These are phyloP conservation scores for Globisporangium iwayamae DNA, from an alignment of 352 stramenopile species.

Conservation along the genomic window DNA sequence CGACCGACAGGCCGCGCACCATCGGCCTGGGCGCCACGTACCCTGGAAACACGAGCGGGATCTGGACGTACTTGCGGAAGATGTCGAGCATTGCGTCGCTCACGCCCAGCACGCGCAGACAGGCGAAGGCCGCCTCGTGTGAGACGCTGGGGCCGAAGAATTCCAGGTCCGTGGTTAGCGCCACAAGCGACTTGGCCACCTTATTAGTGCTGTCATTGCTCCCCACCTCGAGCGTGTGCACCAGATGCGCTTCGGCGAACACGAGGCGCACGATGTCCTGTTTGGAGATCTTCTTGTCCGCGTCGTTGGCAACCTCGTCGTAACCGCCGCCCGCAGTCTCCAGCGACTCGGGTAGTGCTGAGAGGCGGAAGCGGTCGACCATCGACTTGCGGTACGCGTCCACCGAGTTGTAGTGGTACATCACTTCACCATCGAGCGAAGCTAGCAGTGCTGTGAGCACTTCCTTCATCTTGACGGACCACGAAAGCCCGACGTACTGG, in stretches of 20 bases:
- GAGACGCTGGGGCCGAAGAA: slow-evolving; percentile 44
- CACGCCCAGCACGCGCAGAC: slow-evolving; percentile 34
- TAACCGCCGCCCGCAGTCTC: slow-evolving; percentile 17
- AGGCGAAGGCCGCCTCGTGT: slow-evolving; percentile 38
- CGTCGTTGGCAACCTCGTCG: slow-evolving; percentile 14
- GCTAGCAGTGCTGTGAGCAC: slow-evolving; percentile 24
- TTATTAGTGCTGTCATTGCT: not conserved
- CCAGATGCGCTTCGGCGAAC: slow-evolving; percentile 32
- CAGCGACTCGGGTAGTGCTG: slow-evolving; percentile 23
- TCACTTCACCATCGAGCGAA: slow-evolving; percentile 17
- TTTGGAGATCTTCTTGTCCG: slow-evolving; percentile 22
- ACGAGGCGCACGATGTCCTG: slow-evolving; percentile 44
- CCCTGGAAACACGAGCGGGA: slow-evolving; percentile 37
- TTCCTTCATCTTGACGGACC: slow-evolving; percentile 24
- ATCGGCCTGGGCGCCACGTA: slow-evolving; percentile 25
- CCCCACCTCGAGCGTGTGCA: slow-evolving; percentile 14
- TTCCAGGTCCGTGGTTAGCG: slow-evolving; percentile 45
- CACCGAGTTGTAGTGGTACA: not conserved
- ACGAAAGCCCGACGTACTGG: slow-evolving; percentile 38
- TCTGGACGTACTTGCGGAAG: slow-evolving; percentile 35
- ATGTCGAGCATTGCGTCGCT: slow-evolving; percentile 27
- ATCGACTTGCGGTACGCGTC: slow-evolving; percentile 12
- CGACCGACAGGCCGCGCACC: slow-evolving; percentile 33
- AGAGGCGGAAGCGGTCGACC: slow-evolving; percentile 23
- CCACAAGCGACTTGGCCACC: slow-evolving; percentile 21